phyloP scores from a whole-genome alignment of 2,329 filamentous ascomycete species.

The Colletotrichum sp. region DNA sequence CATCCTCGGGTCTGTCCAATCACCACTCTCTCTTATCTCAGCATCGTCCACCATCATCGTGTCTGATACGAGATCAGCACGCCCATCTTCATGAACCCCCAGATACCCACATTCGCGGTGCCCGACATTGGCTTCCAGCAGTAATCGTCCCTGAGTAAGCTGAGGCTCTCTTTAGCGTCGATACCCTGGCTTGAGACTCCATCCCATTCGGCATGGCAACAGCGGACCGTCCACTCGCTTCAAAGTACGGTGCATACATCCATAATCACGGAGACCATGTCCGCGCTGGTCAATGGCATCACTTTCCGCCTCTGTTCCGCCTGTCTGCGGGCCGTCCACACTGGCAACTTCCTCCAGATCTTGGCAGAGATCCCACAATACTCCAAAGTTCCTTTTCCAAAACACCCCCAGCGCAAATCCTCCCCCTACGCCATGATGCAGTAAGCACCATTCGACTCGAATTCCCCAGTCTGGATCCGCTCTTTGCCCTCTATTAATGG shows the following conservation, averaged over 20 bases:
- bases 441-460: neutral
- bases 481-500: neutral
- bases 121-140: neutral
- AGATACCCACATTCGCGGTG: neutral
- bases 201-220: neutral
- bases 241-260: neutral
- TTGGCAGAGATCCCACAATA: neutral
- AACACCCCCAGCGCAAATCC: neutral
- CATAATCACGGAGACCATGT: neutral
- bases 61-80: neutral
- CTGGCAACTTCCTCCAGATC: neutral
- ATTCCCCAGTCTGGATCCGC: neutral
- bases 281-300: neutral
- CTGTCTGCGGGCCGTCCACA: neutral
- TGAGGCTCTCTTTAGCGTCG: neutral
- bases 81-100: neutral
- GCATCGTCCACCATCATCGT: neutral
- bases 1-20: neutral
- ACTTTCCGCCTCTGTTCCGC: neutral
- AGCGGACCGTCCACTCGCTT: neutral
- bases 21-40: neutral
- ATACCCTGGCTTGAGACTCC: neutral
- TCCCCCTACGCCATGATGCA: neutral
- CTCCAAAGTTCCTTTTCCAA: neutral
- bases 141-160: constrained; percentile 1